Base-by-base conservation (phyloP, 768 basidiomycete species). In the Mycena epipterygia region DNA sequence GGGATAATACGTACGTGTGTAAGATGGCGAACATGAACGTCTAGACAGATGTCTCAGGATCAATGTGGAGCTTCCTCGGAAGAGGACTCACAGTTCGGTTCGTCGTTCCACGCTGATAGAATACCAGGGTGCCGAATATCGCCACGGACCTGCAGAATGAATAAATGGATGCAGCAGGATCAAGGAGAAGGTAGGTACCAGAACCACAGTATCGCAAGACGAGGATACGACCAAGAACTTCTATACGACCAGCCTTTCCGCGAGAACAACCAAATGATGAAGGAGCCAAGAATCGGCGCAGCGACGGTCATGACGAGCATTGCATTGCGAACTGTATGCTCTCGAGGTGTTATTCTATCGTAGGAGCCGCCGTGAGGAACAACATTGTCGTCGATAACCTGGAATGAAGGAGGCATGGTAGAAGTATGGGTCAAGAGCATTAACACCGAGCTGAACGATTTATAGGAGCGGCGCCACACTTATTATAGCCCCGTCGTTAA, bases 291-390 rank as follows among this genome's bases (percentile, higher is more conserved):
- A 52, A 68, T 60, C 2, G 66, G 66, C 17, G 66, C 48, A 27
- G 42, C 44, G 35, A 68, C 16, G 57, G 66, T 68, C 56, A 68
- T 51, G 51, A 68, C 55, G 25, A 58, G 57, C 66, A 68, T 68
- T 29, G 66, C 66, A 61, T 68, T 68, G 32, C 66, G 66, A 41
- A 68, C 66, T 49, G 55, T 68, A 39, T 60, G 16, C 61, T 68
- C 66, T 41, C 56, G 66, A 27, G 66, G 57, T 39, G 66, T 68
- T 25, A 68, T 57, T 48, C 32, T 68, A 52, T 59, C 66, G 49
- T 68, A 68, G 39, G 66, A 68, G 66, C 66, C 66, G 44, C 66
- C 66, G 32, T 68, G 66, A 61, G 66, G 66, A 33, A 60, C 49
- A 16, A 68, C 49, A 59, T 25, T 61, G 51, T 68, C 66, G 33